phyloP scores from a whole-genome alignment of 129 eudicot genomes.

The Flaveria ramosissima region DNA sequence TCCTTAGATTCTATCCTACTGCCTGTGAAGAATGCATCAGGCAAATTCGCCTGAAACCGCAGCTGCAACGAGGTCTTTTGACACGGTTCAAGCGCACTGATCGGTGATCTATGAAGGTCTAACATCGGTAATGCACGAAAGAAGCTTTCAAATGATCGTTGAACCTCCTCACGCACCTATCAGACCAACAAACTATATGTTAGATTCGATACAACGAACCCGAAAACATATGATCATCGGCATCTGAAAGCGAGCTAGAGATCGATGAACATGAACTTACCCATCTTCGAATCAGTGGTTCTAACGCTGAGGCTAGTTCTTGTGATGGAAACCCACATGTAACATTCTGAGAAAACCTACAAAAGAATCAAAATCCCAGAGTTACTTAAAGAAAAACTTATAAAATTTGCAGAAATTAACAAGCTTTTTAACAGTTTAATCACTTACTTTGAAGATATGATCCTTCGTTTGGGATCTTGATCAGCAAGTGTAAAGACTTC shows the following conservation, averaged over 20 bases:
- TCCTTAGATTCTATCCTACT: slow-evolving; percentile 45
- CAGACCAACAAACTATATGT: slow-evolving; percentile 8
- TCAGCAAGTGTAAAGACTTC: slow-evolving; percentile 34
- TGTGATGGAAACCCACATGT: slow-evolving; percentile 39
- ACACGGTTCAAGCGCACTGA: slow-evolving; percentile 35
- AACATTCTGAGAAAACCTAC: slow-evolving; percentile 49
- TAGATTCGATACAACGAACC: no score
- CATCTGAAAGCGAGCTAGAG: background rate
- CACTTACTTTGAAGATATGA: slow-evolving; percentile 44
- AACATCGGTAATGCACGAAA: slow-evolving; percentile 48
- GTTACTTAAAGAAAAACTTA: background rate
- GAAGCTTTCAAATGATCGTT: slow-evolving; percentile 36
- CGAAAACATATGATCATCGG: background rate
- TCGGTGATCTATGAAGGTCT: slow-evolving; percentile 39
- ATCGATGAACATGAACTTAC: slow-evolving; percentile 29
- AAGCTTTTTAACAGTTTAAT: no score
- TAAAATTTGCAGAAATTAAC: background rate
- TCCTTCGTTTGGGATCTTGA: slow-evolving; percentile 43
- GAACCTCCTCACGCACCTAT: slow-evolving; percentile 78
- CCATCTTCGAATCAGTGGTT: slow-evolving; percentile 62
- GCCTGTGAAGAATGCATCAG: slow-evolving; percentile 59
- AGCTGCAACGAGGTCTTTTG: slow-evolving; percentile 48
- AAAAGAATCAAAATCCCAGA: slow-evolving; percentile 10
- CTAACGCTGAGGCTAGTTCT: slow-evolving; percentile 50
- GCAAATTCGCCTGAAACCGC: slow-evolving; percentile 49